phyloP scores from a whole-genome alignment of 257 asterid species.

The Fraxinus americana region DNA sequence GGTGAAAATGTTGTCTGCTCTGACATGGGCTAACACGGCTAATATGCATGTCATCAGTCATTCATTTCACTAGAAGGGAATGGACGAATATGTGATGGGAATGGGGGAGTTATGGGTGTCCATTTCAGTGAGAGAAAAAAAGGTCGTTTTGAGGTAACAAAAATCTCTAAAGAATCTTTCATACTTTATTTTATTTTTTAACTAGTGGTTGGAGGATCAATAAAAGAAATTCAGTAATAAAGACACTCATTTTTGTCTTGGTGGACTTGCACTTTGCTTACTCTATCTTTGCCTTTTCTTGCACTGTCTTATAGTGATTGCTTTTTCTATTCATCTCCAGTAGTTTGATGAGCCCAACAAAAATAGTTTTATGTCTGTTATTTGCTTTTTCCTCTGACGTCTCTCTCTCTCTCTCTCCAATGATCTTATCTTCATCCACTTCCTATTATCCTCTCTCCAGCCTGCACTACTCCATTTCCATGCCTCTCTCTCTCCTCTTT shows the following conservation, averaged over 20 bases:
- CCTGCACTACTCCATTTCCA: neutral
- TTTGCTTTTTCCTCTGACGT: slow-evolving; percentile 44
- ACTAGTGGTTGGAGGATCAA: slow-evolving; percentile 25
- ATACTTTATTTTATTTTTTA: neutral
- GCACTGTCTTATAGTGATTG: slow-evolving; percentile 19
- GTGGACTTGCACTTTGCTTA: slow-evolving; percentile 29
- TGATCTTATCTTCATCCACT: slow-evolving; percentile 69
- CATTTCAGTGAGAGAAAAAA: slow-evolving; percentile 26
- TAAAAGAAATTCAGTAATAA: slow-evolving; percentile 16
- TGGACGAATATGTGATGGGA: slow-evolving; percentile 34
- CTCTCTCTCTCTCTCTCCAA: slow-evolving; percentile 42
- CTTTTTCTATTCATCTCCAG: slow-evolving; percentile 22
- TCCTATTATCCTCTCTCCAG: slow-evolving; percentile 29
- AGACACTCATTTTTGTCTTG: neutral
- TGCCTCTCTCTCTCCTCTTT: neutral
- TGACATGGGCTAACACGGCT: slow-evolving; percentile 24
- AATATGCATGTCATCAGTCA: slow-evolving; percentile 30
- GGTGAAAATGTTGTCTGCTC: slow-evolving; percentile 44
- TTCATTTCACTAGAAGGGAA: slow-evolving; percentile 15
- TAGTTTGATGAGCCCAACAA: slow-evolving; percentile 38
- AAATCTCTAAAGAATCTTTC: slow-evolving; percentile 26
- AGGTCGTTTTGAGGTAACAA: slow-evolving; percentile 1
- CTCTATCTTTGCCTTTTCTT: slow-evolving; percentile 21
- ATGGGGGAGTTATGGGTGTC: slow-evolving; percentile 59
- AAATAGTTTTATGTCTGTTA: slow-evolving; percentile 37